Base-by-base conservation (phyloP, 306 rosid species). In the Ammopiptanthus mongolicus region DNA sequence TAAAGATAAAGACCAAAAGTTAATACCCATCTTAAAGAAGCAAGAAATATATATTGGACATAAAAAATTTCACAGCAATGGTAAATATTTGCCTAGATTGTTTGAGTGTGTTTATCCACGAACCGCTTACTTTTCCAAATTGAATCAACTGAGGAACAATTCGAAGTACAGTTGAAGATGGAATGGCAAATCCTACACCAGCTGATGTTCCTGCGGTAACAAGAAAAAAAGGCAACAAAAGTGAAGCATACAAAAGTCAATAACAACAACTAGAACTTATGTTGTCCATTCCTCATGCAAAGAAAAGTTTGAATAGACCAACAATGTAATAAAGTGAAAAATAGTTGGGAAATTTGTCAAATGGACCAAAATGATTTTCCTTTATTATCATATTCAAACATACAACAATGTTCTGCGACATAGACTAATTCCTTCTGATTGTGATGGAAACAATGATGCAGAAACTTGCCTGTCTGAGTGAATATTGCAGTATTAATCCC, bases 161-260 rank as follows among this genome's bases (percentile, higher is more conserved):
- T 81, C 87, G 86, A 52, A 68, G 79, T 25, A 92, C 99, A 53
- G 97, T 88, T 73, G 90, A 85, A 65, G 97, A 92, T 56, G 93
- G 99, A 84, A 95, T 92, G 51, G 99, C 99, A 86, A 95, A 95
- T 69, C 99, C 99, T 42, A 95, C 99, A 60, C 97, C 97, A 22
- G 99, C 97, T 50, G 99, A 95, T 71, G 97, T 95, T 51, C 99
- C 99, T 95, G 85, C 70, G 80, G 75, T 66, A 52, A 73, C 80
- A 75, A 39, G 17, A 79, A 34, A 36, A 29, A 66, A 60, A n/a
- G 28, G 10, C 2, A 71, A 61, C 12, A 11, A 55, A 21, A 44
- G 0, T 74, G 3, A 62, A 69, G 56, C 12, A 31, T 19, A 19
- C 1, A 79, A 37, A 69, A 73, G 15, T 63, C 47, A 29, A 50